Percentiles rank a stretch among this genome's conserved stretches.
phyloP scores from a whole-genome alignment of 202 grass and related monocot genomes.

The Alloteropsis angusta region DNA sequence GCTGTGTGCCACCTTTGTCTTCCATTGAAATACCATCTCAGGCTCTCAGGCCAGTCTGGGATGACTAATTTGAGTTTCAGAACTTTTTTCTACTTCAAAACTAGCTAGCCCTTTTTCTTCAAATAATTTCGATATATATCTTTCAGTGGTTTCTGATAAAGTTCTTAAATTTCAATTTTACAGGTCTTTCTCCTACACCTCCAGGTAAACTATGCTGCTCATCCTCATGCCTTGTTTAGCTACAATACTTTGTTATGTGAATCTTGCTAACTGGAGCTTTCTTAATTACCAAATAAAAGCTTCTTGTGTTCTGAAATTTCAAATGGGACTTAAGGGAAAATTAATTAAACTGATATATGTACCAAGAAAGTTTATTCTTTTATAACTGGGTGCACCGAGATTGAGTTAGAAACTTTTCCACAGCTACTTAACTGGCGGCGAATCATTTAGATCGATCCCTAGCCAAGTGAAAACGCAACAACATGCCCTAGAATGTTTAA shows the following conservation, averaged over 20 bases:
- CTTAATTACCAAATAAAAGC: not conserved
- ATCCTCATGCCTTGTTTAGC: not conserved
- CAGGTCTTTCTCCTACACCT: constrained; percentile 26
- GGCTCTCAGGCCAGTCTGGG: not conserved
- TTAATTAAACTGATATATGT: not conserved
- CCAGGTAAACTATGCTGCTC: constrained; percentile 30
- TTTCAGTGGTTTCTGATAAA: constrained; percentile 7
- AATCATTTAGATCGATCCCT: not conserved
- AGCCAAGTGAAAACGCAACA: not conserved
- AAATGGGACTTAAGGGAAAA: not conserved
- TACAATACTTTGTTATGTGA: not conserved
- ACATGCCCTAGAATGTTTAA: not conserved
- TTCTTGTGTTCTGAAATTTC: not conserved
- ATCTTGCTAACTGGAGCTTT: not conserved
- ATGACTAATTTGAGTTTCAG: not conserved
- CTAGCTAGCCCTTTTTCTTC: not conserved
- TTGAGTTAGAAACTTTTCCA: not conserved
- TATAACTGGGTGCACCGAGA: not conserved
- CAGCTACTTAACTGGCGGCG: not conserved
- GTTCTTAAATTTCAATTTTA: not conserved
- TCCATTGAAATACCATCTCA: not conserved
- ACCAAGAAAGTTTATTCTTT: not conserved
- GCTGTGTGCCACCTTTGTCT: not conserved
- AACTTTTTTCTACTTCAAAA: not conserved
- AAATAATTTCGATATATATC: not conserved